phyloP scores from a whole-genome alignment of 208 protist species.

The Porcisia hertigi region DNA sequence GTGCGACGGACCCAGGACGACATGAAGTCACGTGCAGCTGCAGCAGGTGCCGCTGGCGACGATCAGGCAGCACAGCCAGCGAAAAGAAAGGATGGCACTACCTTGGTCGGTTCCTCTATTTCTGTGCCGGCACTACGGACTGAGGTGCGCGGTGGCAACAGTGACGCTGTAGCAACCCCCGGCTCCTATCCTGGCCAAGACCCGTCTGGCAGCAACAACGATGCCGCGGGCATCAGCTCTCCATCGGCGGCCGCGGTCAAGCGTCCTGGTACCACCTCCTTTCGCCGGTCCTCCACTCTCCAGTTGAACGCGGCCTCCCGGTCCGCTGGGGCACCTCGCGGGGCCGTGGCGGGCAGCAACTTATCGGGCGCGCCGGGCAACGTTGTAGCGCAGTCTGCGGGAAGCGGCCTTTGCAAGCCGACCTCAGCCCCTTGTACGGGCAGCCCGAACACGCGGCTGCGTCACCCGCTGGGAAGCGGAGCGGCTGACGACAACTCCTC shows the following conservation, averaged over 20 bases:
- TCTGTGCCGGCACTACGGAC: neutral
- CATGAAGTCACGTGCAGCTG: neutral
- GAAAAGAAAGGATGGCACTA: neutral
- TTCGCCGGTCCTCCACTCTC: conserved; percentile 14
- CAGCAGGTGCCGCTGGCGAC: neutral
- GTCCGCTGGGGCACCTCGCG: neutral
- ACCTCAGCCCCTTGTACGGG: neutral
- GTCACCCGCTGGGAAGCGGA: conserved; percentile 5
- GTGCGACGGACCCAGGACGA: neutral
- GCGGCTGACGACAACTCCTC: neutral
- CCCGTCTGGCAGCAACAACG: neutral
- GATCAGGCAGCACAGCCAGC: neutral
- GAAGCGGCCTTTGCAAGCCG: neutral
- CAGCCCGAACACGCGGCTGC: conserved; percentile 19
- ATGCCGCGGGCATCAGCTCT: neutral
- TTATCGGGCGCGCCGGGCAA: neutral
- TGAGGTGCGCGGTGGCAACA: neutral
- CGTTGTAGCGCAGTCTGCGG: neutral
- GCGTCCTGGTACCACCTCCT: conserved; percentile 1
- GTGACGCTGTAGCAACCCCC: neutral
- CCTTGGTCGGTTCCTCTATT: neutral
- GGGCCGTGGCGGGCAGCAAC: neutral
- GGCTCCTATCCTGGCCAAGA: neutral
- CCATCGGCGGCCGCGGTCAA: neutral
- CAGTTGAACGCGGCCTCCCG: neutral